Evolutionary conservation across 768 basidiomycete species (phyloP), one percentile per base, ranked within the genome.

Genomic region (Tricholoma matsutake): DNA sequence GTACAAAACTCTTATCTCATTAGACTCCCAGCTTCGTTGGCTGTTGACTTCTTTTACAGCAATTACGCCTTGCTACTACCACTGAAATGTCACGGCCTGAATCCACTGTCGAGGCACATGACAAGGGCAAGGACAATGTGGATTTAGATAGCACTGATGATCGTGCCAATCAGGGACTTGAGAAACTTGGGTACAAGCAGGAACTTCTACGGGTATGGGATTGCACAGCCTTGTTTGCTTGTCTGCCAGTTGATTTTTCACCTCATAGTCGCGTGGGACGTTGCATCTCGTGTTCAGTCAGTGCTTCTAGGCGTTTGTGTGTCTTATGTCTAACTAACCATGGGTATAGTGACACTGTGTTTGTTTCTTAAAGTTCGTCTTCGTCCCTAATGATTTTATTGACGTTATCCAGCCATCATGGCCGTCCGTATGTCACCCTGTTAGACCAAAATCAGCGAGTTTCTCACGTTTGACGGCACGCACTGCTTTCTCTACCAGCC

Each of bases 111-210:
- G 39, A 16, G 14, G 14, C 5, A 8, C 22, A 29, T 31, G 51
- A 52, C 7, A 52, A 31, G 29, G 51, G 28, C 28, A n/a, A 7
- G 6, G 51, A 52, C 29, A 22, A 4, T 16, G 16, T 4, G 51
- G 22, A 25, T 25, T 25, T 25, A 25, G 20, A 47, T 43, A 18
- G 29, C 34, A 28, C 14, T 10, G 52, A 56, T 28, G 45, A 43
- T 22, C 22, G 28, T 22, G 72, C 67, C 25, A 67, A 63, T 6
- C 68, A 76, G 58, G 77, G 74, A 29, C 67, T 84, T n/a, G 72
- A 84, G 67, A 77, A 79, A 59, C 72, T 86, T 54, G 85, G 84
- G 1, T 86, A 86, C 69, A 73, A 75, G 54, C 82, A 86, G 61
- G 83, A 85, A 64, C 74, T 86, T 71, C 76, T 77, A 1, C 75